A percentile compares a stretch with the other conserved stretches of the same genome.
phyloP scores from a whole-genome alignment of 306 rosid species.

The Medicago lupulina region DNA sequence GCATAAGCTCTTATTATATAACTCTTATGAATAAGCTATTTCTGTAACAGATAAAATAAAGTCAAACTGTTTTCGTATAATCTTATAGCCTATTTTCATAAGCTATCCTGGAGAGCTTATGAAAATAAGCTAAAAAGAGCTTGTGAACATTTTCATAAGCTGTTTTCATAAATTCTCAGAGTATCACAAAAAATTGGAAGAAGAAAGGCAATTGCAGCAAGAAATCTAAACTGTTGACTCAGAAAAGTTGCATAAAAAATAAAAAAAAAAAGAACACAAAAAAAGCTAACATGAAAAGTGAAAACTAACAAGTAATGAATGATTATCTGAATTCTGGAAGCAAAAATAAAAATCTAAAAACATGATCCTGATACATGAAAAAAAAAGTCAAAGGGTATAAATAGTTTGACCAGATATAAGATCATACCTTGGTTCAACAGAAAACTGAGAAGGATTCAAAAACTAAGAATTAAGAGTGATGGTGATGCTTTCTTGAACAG shows the following conservation, averaged over 20 bases:
- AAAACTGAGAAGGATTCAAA: slow-evolving; percentile 26
- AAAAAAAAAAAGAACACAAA: neutral
- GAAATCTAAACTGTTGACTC: slow-evolving; percentile 22
- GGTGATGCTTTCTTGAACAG: slow-evolving; percentile 33
- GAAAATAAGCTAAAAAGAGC: no score
- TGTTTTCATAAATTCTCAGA: no score
- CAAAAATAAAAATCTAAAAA: slow-evolving; percentile 37
- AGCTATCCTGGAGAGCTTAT: neutral
- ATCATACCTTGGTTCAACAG: slow-evolving; percentile 49
- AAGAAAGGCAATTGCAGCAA: neutral
- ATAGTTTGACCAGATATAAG: slow-evolving; percentile 36
- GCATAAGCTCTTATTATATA: no score
- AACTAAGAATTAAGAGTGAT: slow-evolving; percentile 22
- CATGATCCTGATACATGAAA: slow-evolving; percentile 32
- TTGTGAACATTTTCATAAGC: no score
- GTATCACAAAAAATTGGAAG: slow-evolving; percentile 4
- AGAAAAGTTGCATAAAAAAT: neutral
- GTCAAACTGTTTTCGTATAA: no score
- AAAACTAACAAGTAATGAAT: neutral
- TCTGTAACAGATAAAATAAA: no score
- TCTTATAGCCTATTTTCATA: no score
- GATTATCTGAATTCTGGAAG: slow-evolving; percentile 27
- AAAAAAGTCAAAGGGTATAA: slow-evolving; percentile 18
- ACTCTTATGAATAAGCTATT: no score
- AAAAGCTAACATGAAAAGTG: slow-evolving; percentile 19